phyloP scores from a whole-genome alignment of 805 yeast genomes.

The Naumovozyma castellii region DNA sequence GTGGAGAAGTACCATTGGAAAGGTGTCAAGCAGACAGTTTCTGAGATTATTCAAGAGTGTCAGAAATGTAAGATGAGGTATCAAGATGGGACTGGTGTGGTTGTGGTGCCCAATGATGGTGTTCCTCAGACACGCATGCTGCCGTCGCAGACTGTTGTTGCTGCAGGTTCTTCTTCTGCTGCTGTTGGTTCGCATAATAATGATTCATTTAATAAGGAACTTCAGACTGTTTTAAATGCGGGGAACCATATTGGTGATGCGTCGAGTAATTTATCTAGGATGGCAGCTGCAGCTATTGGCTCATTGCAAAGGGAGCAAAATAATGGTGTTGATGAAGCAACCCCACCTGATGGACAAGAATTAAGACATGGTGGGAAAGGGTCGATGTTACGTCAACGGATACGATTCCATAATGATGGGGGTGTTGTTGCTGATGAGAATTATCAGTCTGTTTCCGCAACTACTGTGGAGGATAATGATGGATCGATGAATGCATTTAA shows the following conservation, averaged over 20 bases:
- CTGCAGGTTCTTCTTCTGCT: not conserved
- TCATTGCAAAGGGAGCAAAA: slow-evolving; percentile 12
- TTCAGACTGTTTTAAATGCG: not conserved
- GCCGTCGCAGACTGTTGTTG: slow-evolving; percentile 8
- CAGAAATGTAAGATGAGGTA: slow-evolving; percentile 53
- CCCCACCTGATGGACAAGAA: slow-evolving; percentile 7
- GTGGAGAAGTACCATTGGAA: slow-evolving; percentile 86
- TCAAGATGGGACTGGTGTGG: slow-evolving; percentile 27
- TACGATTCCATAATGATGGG: not conserved
- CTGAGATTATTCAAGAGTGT: slow-evolving; percentile 68
- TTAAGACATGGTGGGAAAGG: not conserved
- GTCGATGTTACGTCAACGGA: not conserved
- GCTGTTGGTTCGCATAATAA: not conserved
- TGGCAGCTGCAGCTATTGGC: slow-evolving; percentile 24
- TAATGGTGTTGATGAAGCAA: slow-evolving; percentile 5
- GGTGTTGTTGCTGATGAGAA: no score
- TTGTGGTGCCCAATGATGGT: slow-evolving; percentile 14
- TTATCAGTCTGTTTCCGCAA: no score
- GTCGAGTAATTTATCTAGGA: slow-evolving; percentile 7
- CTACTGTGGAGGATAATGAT: slow-evolving; percentile 1
- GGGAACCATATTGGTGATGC: not conserved
- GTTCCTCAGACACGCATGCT: slow-evolving; percentile 23
- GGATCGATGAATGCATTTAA: slow-evolving; percentile 22
- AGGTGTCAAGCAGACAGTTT: slow-evolving; percentile 79
- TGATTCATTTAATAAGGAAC: not conserved